Evolutionary conservation across 345 rosid species (phyloP).

Genomic region (Citrus maxima): DNA sequence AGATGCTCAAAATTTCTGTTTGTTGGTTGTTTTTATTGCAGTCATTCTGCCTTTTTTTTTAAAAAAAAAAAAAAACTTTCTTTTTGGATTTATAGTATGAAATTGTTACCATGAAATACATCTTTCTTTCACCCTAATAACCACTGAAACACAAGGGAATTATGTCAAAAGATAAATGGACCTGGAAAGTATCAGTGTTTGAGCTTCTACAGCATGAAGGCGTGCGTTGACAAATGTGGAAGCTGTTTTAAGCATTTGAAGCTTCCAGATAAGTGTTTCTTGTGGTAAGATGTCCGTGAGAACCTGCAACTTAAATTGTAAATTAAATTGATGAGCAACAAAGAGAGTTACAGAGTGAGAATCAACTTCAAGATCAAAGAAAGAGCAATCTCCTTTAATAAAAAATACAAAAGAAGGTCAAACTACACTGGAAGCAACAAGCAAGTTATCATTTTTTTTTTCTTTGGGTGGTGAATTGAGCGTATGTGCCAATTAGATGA

Average conservation of each 20-base stretch:
- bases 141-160: neutral
- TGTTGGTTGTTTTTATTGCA: neutral
- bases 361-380: neutral
- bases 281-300: slow-evolving; percentile 50
- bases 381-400: neutral
- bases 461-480: neutral
- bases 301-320: slow-evolving; percentile 42
- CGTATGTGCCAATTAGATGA: neutral
- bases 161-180: slow-evolving; percentile 2
- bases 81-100: neutral
- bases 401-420: neutral
- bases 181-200: slow-evolving; percentile 65
- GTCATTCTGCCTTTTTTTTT: neutral
- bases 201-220: slow-evolving; percentile 69
- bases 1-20: neutral
- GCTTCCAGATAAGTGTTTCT: slow-evolving; percentile 77
- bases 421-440: neutral
- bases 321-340: neutral
- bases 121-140: neutral
- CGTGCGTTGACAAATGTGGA: slow-evolving; percentile 60
- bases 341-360: neutral
- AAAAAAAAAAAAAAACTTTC: no score
- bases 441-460: neutral
- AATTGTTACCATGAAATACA: neutral
- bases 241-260: slow-evolving; percentile 63